These are phyloP conservation scores for Linnemannia zychae DNA, from an alignment of 192 early-diverging fungal species.

Conservation along the genomic window DNA sequence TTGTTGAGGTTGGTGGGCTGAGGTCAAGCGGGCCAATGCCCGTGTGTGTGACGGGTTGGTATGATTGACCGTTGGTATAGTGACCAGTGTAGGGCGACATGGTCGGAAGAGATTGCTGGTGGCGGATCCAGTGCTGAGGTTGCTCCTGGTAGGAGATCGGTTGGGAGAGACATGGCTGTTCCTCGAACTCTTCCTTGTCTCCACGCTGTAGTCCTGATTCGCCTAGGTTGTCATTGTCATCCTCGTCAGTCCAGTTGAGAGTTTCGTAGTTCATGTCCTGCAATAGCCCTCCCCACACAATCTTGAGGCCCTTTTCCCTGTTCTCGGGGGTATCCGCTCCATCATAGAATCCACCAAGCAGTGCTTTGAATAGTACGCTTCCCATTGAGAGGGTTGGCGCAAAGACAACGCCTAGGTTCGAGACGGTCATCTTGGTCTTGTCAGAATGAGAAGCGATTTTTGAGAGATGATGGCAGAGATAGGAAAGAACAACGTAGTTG, in stretches of 20 bases:
- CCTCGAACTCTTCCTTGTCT: conserved; percentile 27
- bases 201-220: background rate
- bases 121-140: background rate
- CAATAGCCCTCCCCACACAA: conserved; percentile 39
- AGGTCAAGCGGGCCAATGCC: conserved; percentile 1
- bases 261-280: conserved; percentile 22
- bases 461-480: conserved; percentile 65
- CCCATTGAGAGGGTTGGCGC: conserved; percentile 71
- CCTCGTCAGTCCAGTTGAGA: conserved; percentile 13
- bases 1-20: background rate
- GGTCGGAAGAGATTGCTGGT: conserved; percentile 12
- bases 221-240: conserved; percentile 8
- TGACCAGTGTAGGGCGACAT: conserved; percentile 24
- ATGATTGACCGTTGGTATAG: background rate
- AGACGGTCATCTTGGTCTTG: conserved; percentile 72
- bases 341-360: conserved; percentile 59
- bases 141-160: background rate
- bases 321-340: conserved; percentile 34
- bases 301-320: conserved; percentile 43
- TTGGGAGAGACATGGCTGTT: background rate
- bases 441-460: conserved; percentile 61
- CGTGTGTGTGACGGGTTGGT: background rate
- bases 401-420: conserved; percentile 72
- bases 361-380: conserved; percentile 65
- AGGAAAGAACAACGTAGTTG: conserved; percentile 60